Base-by-base conservation (phyloP, 805 yeast genomes). In the Metschnikowia baotianmanensis region DNA sequence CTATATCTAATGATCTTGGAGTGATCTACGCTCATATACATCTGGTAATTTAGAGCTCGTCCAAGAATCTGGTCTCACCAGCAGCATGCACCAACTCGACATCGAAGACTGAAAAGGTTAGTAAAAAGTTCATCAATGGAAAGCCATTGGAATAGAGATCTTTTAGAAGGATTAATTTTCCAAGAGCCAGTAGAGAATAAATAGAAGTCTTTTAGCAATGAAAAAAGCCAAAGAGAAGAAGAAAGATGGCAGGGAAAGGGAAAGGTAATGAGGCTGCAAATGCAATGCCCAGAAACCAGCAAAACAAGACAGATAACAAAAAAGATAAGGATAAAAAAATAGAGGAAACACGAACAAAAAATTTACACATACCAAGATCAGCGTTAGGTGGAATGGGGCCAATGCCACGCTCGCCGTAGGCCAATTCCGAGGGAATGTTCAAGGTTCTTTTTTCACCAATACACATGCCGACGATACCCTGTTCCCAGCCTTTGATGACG, bases 401-500 rank as follows among this genome's bases (percentile, higher is more conserved):
- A 38, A 86, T 80, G 36, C 89, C 95, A 41, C 80, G 59, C 21
- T 66, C 63, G 38, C 97, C 97, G 53, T 89, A 89, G 6, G 78
- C 96, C 51, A 87, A 62, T 23, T 74, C 72, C 5, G 95, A 75
- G 34, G 96, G 96, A 57, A 90, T 86, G 21, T 79, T 76, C 52
- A 89, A 70, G 51, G 76, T 82, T 58, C 96, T 77, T 67, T 82
- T 72, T 62, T 89, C 96, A 33, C 96, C 96, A 60, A 86, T 69
- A 64, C 97, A 89, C 95, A 86, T 86, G 29, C 58, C 61, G 24
- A 55, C 52, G 36, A 88, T 66, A 30, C 96, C 96, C 63, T 82
- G 78, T 48, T 89, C 97, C 96, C 96, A 89, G 44, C 97, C 96
- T 45, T 72, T 57, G 57, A 89, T 89, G 23, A 89, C 96, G 54